These are phyloP conservation scores for Juncus inflexus DNA, from an alignment of 176 grass and related monocot species.

Conservation along the genomic window DNA sequence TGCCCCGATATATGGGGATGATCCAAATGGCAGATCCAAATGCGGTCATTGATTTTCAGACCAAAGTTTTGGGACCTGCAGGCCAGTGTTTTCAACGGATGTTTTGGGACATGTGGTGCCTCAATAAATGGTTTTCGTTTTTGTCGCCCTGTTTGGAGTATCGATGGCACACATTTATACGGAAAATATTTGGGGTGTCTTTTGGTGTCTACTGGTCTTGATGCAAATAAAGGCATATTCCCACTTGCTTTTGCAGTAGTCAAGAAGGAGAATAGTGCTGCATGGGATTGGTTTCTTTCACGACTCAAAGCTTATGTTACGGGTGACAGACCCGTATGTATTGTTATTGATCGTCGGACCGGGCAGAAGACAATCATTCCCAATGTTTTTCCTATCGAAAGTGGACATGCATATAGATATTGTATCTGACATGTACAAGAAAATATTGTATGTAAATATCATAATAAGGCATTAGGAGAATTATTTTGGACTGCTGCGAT, in stretches of 20 bases:
- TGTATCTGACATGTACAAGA: no score
- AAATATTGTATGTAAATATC: no score
- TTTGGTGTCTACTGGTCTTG: constrained; percentile 12
- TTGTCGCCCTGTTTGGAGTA: not conserved
- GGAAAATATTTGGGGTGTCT: not conserved
- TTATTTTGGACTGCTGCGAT: no score
- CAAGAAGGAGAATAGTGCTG: constrained; percentile 6
- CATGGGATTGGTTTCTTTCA: constrained; percentile 14
- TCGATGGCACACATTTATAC: constrained; percentile 12
- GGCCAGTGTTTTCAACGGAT: not conserved
- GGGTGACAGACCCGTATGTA: not conserved
- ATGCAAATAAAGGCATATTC: not conserved
- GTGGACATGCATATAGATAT: no score
- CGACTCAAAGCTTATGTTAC: constrained; percentile 2
- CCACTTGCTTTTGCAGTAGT: constrained; percentile 2
- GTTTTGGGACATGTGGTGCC: constrained; percentile 23
- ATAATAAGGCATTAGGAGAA: no score
- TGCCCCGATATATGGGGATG: constrained; percentile 6
- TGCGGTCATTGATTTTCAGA: not conserved
- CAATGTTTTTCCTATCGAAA: no score
- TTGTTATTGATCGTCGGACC: not conserved
- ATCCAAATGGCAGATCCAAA: constrained; percentile 8
- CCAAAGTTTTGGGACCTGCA: not conserved
- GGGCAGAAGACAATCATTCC: no score
- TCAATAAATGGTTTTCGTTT: constrained; percentile 1